These are phyloP conservation scores for Agastache rugosa DNA, from an alignment of 257 asterid species.

Conservation along the genomic window DNA sequence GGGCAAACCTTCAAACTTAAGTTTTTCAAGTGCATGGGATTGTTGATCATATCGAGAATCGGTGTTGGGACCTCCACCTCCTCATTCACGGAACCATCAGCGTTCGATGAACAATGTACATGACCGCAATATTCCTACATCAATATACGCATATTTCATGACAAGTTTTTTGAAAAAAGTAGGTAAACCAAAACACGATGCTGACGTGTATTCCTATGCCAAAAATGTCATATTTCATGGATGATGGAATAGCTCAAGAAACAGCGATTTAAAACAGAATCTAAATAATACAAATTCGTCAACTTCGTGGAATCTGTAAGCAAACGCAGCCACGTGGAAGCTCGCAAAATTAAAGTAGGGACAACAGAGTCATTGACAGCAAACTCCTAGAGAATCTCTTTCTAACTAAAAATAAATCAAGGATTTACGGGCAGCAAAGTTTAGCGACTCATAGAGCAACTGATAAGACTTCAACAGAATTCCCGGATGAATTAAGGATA, in stretches of 20 bases:
- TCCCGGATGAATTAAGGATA: background rate
- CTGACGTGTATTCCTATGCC: background rate
- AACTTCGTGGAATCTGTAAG: background rate
- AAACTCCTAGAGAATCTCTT: background rate
- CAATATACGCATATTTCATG: constrained; percentile 31
- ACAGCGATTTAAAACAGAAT: background rate
- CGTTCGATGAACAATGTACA: constrained; percentile 47
- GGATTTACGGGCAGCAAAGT: background rate
- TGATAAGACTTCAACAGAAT: background rate
- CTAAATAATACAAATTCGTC: background rate
- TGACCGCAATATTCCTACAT: constrained; percentile 52
- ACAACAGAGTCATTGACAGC: background rate
- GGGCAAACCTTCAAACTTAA: constrained; percentile 66
- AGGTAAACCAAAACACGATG: background rate
- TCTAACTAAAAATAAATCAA: background rate
- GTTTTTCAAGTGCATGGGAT: constrained; percentile 75
- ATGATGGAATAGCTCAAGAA: background rate
- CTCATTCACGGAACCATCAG: constrained; percentile 47
- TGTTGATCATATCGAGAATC: constrained; percentile 77
- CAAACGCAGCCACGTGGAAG: constrained; percentile 11
- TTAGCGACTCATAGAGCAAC: background rate
- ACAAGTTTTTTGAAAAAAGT: background rate
- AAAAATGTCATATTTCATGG: constrained; percentile 1
- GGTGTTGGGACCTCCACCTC: constrained; percentile 62
- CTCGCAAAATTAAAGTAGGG: background rate